Evolutionary conservation across 208 protist genomes (phyloP).

Genomic region (Naegleria lovaniensis): DNA sequence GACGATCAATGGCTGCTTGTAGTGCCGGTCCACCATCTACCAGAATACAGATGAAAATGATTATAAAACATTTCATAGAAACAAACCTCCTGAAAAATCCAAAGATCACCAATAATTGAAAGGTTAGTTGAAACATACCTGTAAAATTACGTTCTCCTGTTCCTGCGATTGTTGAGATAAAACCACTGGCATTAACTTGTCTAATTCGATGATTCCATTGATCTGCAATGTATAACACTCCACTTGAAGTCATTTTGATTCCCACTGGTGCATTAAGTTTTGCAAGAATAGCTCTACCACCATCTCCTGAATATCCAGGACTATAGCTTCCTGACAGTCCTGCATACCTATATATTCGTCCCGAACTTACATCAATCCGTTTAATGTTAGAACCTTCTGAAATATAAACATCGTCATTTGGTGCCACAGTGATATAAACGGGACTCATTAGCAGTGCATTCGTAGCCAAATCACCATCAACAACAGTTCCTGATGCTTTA

Average conservation of each 20-base stretch:
- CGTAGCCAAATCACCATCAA: neutral
- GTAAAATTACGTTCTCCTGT: neutral
- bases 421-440: neutral
- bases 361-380: no score
- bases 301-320: neutral
- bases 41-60: no score
- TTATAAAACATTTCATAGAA: no score
- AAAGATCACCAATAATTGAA: no score
- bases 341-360: neutral
- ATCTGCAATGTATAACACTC: neutral
- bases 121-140: no score
- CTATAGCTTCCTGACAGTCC: neutral
- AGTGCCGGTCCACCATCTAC: no score
- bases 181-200: neutral
- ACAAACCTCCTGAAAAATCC: no score
- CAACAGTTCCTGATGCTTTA: neutral
- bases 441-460: neutral
- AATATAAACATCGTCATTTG: neutral
- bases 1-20: neutral
- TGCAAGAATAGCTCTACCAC: neutral
- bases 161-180: neutral
- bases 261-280: neutral
- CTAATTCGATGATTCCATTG: neutral
- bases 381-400: neutral
- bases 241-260: neutral